Percentiles rank a stretch among this genome's conserved stretches.
These are phyloP conservation scores for Phlyctochytrium arcticum DNA, from an alignment of 192 early-diverging fungal species.

Conservation along the genomic window DNA sequence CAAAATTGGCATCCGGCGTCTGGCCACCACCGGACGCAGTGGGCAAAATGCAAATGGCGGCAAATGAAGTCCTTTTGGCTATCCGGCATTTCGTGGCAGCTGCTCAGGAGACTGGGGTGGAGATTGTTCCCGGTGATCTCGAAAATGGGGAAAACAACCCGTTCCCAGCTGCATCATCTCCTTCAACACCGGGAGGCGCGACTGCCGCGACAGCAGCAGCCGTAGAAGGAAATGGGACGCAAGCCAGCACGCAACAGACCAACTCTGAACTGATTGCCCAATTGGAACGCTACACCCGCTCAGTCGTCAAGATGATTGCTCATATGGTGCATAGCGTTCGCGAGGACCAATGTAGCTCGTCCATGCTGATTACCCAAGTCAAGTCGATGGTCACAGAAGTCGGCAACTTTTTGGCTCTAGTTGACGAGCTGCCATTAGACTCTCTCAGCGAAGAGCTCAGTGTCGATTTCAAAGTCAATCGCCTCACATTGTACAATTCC, in stretches of 20 bases:
- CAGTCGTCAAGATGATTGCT: slow-evolving; percentile 21
- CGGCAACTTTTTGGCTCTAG: slow-evolving; percentile 45
- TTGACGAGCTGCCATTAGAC: slow-evolving; percentile 50
- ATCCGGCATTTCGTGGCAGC: slow-evolving; percentile 71
- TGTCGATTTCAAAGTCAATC: slow-evolving; percentile 57
- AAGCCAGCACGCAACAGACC: slow-evolving; percentile 11
- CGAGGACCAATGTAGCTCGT: slow-evolving; percentile 15
- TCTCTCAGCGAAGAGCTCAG: slow-evolving; percentile 34
- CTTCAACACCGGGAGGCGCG: not conserved
- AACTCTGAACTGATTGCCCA: slow-evolving; percentile 41
- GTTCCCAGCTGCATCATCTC: not conserved
- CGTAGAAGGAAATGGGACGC: not conserved
- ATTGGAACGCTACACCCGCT: slow-evolving; percentile 27
- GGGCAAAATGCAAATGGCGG: slow-evolving; percentile 67
- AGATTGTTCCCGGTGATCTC: slow-evolving; percentile 24
- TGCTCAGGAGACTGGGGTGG: slow-evolving; percentile 53
- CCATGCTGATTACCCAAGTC: slow-evolving; percentile 30
- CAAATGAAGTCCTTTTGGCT: slow-evolving; percentile 69
- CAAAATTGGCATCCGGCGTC: slow-evolving; percentile 42
- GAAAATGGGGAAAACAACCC: not conserved
- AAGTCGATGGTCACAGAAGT: slow-evolving; percentile 46
- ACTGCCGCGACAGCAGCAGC: not conserved
- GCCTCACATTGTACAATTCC: slow-evolving; percentile 61
- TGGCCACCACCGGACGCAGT: slow-evolving; percentile 66
- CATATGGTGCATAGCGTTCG: slow-evolving; percentile 18